These are phyloP conservation scores for Trifolium subterraneum DNA, from an alignment of 306 rosid genomes.

Conservation along the genomic window DNA sequence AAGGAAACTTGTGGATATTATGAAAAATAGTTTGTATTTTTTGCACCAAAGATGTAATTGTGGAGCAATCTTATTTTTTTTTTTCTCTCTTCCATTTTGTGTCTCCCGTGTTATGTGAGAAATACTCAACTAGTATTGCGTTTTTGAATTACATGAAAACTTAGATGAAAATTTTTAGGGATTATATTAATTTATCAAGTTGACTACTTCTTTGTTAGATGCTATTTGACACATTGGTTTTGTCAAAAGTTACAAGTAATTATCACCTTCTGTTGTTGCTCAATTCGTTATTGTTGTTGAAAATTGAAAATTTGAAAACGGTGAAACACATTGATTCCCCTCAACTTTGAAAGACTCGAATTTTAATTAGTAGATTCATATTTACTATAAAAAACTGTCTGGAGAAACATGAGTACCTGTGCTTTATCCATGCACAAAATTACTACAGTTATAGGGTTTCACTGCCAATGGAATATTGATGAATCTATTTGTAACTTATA, in stretches of 20 bases:
- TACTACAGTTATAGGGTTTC: not conserved
- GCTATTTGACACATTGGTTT: not conserved
- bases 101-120: not conserved
- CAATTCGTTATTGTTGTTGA: not conserved
- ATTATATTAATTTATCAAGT: not conserved
- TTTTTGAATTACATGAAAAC: not conserved
- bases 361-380: slow-evolving; percentile 13
- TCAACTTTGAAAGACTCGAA: slow-evolving; percentile 9
- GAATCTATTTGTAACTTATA: slow-evolving; percentile 8
- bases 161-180: too few relatives aligned
- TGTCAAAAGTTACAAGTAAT: not conserved
- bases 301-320: not conserved
- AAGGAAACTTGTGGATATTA: not conserved
- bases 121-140: not conserved
- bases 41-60: not conserved
- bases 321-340: not conserved
- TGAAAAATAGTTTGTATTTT: not conserved
- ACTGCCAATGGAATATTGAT: not conserved
- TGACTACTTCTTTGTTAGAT: not conserved
- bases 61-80: not conserved
- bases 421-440: not conserved
- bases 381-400: not conserved
- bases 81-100: not conserved
- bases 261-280: not conserved
- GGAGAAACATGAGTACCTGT: not conserved